Percentiles rank a stretch among this genome's conserved stretches.
phyloP scores from a whole-genome alignment of 129 eudicot species.

The Tanacetum coccineum region DNA sequence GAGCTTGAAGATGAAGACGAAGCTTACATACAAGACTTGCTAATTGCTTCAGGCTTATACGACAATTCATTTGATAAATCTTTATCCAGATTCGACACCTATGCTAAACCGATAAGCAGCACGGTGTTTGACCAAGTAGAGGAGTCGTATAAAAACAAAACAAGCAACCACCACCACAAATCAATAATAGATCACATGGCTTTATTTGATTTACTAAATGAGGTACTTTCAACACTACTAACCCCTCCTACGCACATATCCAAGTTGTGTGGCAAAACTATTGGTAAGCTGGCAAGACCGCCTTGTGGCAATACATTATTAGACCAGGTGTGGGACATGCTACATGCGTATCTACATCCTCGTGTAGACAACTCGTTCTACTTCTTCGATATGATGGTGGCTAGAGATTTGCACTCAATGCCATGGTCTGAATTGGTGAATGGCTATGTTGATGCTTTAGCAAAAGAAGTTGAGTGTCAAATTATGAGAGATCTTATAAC shows the following conservation, averaged over 20 bases:
- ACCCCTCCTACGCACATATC: slow-evolving; percentile 51
- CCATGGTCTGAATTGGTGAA: slow-evolving; percentile 64
- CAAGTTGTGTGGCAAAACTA: slow-evolving; percentile 34
- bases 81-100: slow-evolving; percentile 64
- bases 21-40: slow-evolving; percentile 71
- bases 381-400: slow-evolving; percentile 68
- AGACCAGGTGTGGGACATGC: slow-evolving; percentile 58
- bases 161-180: slow-evolving; percentile 15
- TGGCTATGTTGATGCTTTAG: slow-evolving; percentile 56
- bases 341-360: slow-evolving; percentile 47
- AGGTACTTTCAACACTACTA: slow-evolving; percentile 64
- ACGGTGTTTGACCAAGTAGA: slow-evolving; percentile 73
- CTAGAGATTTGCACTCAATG: slow-evolving; percentile 48
- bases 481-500: slow-evolving; percentile 58
- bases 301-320: slow-evolving; percentile 60
- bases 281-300: slow-evolving; percentile 19
- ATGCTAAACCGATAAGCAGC: slow-evolving; percentile 61
- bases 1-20: slow-evolving; percentile 75
- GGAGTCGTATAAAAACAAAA: slow-evolving; percentile 40
- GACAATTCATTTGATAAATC: slow-evolving; percentile 52
- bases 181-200: slow-evolving; percentile 48
- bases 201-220: slow-evolving; percentile 69
- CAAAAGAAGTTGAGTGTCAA: slow-evolving; percentile 58
- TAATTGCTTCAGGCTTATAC: slow-evolving; percentile 75
- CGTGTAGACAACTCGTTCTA: slow-evolving; percentile 35